Evolutionary conservation across 2,329 filamentous ascomycete genomes (phyloP), one percentile per base, ranked within the genome.

Genomic region (Paraphaeosphaeria minitans): DNA sequence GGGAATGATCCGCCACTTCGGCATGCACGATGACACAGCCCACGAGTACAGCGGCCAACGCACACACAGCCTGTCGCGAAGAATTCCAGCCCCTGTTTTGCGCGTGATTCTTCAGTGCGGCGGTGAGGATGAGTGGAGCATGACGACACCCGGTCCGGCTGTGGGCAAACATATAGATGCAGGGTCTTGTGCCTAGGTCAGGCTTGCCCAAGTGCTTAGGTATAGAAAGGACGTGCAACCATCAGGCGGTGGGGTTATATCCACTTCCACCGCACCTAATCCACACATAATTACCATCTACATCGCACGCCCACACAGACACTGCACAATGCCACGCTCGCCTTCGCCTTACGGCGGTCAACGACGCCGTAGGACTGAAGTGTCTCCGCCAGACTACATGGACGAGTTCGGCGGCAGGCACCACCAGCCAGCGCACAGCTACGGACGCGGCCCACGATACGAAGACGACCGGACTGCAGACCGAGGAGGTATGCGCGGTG

Each of bases 11-110:
- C 51, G 51, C 39, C 39, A 45, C 51, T 29, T 35, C 27, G 51
- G 51, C 39, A 33, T 53, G 51, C 51, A 53, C 41, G 41, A 53
- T 45, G 51, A 53, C 51, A 53, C 51, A 53, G 51, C 51, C 51
- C 19, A 16, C 39, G 4, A 21, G 24, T 43, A 21, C 37, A 53
- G 22, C n/a, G 37, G 37, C 50, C 50, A 31, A 16, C 51, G 50
- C 29, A 8, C 21, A 37, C 41, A 45, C 51, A 53, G 41, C 51
- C 50, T 33, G 50, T 27, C 16, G 39, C 50, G 33, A n/a, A 43
- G 4, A n/a, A 29, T 24, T 29, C 14, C 37, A 29, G 37, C 35
- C 48, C 50, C 31, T 31, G 51, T 43, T 35, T 19, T 45, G 39
- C 51, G 51, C 41, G 41, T 53, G 51, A 45, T 53, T 21, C 21